A percentile compares a stretch with the other conserved stretches of the same genome.
Evolutionary conservation across 805 yeast species (phyloP).

Genomic region (Suhomyces sp.): DNA sequence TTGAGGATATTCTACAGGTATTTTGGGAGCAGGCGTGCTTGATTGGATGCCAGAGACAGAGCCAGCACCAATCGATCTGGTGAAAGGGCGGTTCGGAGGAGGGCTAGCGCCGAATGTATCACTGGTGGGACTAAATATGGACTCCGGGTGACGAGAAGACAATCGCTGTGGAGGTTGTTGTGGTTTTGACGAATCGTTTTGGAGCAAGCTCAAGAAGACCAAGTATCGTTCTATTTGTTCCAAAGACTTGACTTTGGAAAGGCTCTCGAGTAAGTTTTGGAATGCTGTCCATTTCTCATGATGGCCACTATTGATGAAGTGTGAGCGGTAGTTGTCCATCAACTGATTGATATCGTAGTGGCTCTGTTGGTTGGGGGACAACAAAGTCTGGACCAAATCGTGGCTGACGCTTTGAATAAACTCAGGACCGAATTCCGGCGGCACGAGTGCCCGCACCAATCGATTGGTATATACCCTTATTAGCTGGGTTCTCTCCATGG

Average conservation of each 20-base stretch:
- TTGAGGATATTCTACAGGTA: constrained; percentile 1
- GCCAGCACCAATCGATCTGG: constrained; percentile 1
- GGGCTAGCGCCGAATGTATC: not conserved
- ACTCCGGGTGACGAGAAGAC: constrained; percentile 4
- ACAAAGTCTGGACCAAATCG: constrained; percentile 19
- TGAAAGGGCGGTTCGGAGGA: not conserved
- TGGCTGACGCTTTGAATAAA: constrained; percentile 28
- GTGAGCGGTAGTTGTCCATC: constrained; percentile 19
- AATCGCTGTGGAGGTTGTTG: constrained; percentile 1
- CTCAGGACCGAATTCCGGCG: constrained; percentile 35
- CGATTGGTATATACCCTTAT: constrained; percentile 31
- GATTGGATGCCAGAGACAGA: not conserved
- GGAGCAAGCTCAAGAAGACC: constrained; percentile 21
- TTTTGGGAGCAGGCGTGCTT: not conserved
- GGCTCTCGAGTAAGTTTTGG: constrained; percentile 26
- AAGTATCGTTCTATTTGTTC: constrained; percentile 37
- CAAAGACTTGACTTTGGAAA: constrained; percentile 23
- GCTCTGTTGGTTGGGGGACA: not conserved
- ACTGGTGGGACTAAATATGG: not conserved
- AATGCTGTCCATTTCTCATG: constrained; percentile 33
- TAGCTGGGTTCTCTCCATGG: constrained; percentile 30
- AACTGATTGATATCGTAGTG: constrained; percentile 17
- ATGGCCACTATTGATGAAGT: constrained; percentile 25
- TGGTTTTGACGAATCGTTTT: constrained; percentile 9
- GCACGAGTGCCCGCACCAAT: constrained; percentile 35